These are phyloP conservation scores for Chaetothyriales sp. DNA, from an alignment of 2,329 filamentous ascomycete genomes.

Conservation along the genomic window DNA sequence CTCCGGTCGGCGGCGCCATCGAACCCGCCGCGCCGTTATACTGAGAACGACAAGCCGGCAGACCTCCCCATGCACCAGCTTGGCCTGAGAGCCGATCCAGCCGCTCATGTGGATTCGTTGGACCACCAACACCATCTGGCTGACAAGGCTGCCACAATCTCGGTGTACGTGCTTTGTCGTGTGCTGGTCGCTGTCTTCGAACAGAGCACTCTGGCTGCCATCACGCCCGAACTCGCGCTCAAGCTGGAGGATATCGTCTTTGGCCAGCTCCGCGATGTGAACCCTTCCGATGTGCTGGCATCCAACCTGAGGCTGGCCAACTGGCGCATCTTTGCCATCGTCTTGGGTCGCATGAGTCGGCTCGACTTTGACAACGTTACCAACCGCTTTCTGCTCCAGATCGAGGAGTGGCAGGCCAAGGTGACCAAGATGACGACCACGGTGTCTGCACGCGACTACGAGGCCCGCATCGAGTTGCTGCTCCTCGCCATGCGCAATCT, in stretches of 20 bases:
- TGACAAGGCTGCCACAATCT: constrained; percentile 81
- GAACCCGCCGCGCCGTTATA: constrained; percentile 53
- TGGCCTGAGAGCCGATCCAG: constrained; percentile 13
- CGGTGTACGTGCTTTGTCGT: constrained; percentile 87
- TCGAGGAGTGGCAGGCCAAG: constrained; percentile 64
- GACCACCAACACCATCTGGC: constrained; percentile 49
- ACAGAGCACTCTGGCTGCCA: constrained; percentile 66
- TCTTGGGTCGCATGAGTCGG: constrained; percentile 91
- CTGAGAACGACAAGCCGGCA: constrained; percentile 47
- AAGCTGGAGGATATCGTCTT: constrained; percentile 94
- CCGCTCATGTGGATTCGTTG: constrained; percentile 19
- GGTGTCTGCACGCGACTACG: constrained; percentile 48
- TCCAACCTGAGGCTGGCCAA: constrained; percentile 82
- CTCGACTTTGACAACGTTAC: constrained; percentile 78
- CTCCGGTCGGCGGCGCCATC: constrained; percentile 6
- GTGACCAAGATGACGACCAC: constrained; percentile 48
- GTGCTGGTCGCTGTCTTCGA: constrained; percentile 88
- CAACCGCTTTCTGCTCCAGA: constrained; percentile 63
- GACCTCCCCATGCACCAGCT: constrained; percentile 22
- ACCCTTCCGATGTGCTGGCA: constrained; percentile 54
- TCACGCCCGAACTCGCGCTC: constrained; percentile 83
- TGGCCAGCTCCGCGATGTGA: constrained; percentile 77
- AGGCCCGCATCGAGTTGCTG: constrained; percentile 72
- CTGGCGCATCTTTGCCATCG: constrained; percentile 83
- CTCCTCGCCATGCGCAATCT: constrained; percentile 85